Base-by-base conservation (phyloP, 1,139 yeast genomes). In the Saccharomyces hybrid region DNA sequence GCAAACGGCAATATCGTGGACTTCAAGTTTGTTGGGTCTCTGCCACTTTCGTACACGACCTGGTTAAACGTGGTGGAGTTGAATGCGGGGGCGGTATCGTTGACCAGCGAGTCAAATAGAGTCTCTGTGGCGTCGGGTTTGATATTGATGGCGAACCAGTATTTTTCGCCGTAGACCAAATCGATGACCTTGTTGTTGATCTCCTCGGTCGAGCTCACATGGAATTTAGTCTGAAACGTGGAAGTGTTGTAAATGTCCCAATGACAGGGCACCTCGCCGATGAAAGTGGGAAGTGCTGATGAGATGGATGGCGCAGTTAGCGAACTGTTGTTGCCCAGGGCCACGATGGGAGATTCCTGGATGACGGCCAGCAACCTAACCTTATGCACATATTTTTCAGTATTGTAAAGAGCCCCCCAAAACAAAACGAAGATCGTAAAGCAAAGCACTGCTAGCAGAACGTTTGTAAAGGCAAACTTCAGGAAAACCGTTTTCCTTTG, bases 101-200 rank as follows among this genome's bases (percentile, higher is more conserved):
- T 59, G 2, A 64, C 60, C 49, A 79, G 62, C 2, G 79, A 73
- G 4, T 70, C 59, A 50, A 68, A 69, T 14, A 81, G 61, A n/a
- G 63, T 56, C 27, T 60, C 59, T 2, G 86, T 78, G 1, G 79
- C 73, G 55, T 78, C 76, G 41, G 78, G 73, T 23, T 62, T 64
- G 27, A 82, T 75, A 57, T 79, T 78, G 27, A 81, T 62, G 0
- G 80, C 78, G 46, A 75, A 74, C 87, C 87, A 84, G 62, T 74
- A 81, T 38, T 77, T 64, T 66, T 80, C 78, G 52, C 74, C 75
- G 60, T 76, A 78, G 2, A 83, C 73, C 53, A 70, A 64, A 11
- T 73, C 62, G n/a, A 64, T 48, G 13, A 77, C 63, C 54, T 77
- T 75, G 13, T 71, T 71, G 11, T 70, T 65, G 3, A 75, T 60